These are phyloP conservation scores for Aspergillus vadensis DNA, from an alignment of 2,329 filamentous ascomycete species.

Conservation along the genomic window DNA sequence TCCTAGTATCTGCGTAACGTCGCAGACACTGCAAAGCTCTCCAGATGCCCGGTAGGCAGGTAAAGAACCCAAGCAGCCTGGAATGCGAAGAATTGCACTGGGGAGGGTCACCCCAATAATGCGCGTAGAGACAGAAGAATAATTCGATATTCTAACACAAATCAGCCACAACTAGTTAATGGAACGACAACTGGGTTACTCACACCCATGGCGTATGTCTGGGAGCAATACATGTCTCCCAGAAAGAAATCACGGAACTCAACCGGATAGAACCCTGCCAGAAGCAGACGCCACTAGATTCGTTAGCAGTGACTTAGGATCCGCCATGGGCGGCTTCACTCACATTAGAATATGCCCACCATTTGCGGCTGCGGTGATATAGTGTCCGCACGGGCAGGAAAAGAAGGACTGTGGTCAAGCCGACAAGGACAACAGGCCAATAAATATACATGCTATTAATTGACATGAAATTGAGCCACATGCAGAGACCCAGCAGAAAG, in stretches of 20 bases:
- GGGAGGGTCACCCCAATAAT: slow-evolving; percentile 69
- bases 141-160: slow-evolving; percentile 74
- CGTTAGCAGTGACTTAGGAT: slow-evolving; percentile 17
- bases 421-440: slow-evolving; percentile 80
- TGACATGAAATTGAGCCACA: slow-evolving; percentile 89
- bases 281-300: slow-evolving; percentile 74
- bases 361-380: slow-evolving; percentile 74
- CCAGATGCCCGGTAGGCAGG: slow-evolving; percentile 82
- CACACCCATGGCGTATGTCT: slow-evolving; percentile 86
- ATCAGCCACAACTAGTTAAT: background rate
- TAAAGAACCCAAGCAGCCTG: slow-evolving; percentile 81
- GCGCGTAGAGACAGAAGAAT: slow-evolving; percentile 92
- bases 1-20: slow-evolving; percentile 82
- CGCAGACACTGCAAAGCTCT: slow-evolving; percentile 87
- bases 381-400: slow-evolving; percentile 75
- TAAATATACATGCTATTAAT: slow-evolving; percentile 73
- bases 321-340: slow-evolving; percentile 38
- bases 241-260: slow-evolving; percentile 98
- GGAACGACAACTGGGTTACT: slow-evolving; percentile 35
- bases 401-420: slow-evolving; percentile 66
- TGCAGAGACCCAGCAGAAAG: slow-evolving; percentile 71
- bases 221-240: slow-evolving; percentile 95
- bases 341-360: slow-evolving; percentile 88
- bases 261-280: slow-evolving; percentile 86
- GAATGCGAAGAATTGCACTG: slow-evolving; percentile 87